phyloP scores from a whole-genome alignment of 2,329 filamentous ascomycete species.

The Fusarium goolgardi region DNA sequence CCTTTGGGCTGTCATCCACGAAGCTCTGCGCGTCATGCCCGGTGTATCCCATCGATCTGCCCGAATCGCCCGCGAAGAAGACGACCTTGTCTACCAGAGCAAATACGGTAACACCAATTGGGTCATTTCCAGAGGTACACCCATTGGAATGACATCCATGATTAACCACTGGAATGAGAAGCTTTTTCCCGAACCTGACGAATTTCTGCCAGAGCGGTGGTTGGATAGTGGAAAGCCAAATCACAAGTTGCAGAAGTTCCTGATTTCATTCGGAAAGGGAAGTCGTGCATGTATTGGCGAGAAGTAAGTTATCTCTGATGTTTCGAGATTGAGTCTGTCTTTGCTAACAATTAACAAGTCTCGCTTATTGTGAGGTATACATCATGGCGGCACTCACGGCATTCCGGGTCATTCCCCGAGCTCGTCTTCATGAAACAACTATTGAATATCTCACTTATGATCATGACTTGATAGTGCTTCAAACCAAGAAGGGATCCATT shows the following conservation, averaged over 20 bases:
- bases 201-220: conserved; percentile 52
- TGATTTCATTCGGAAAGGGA: conserved; percentile 39
- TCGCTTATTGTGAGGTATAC: conserved; percentile 39
- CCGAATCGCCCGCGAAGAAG: conserved; percentile 44
- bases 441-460: conserved; percentile 38
- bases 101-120: conserved; percentile 35
- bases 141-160: conserved; percentile 50
- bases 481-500: conserved; percentile 38
- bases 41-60: conserved; percentile 47
- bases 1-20: conserved; percentile 53
- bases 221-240: conserved; percentile 42
- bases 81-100: conserved; percentile 46
- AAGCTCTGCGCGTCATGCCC: conserved; percentile 52
- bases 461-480: conserved; percentile 39
- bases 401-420: conserved; percentile 24
- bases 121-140: conserved; percentile 48
- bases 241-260: conserved; percentile 40
- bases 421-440: conserved; percentile 30
- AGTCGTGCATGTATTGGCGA: conserved; percentile 42
- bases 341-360: conserved; percentile 12
- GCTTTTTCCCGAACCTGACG: conserved; percentile 49
- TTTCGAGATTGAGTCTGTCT: fast-evolving
- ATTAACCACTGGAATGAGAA: conserved; percentile 49
- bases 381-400: conserved; percentile 32
- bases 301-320: conserved; percentile 11